Conservation (phyloP, 257 asterid genomes). For the Nicotiana tabacum region DNA sequence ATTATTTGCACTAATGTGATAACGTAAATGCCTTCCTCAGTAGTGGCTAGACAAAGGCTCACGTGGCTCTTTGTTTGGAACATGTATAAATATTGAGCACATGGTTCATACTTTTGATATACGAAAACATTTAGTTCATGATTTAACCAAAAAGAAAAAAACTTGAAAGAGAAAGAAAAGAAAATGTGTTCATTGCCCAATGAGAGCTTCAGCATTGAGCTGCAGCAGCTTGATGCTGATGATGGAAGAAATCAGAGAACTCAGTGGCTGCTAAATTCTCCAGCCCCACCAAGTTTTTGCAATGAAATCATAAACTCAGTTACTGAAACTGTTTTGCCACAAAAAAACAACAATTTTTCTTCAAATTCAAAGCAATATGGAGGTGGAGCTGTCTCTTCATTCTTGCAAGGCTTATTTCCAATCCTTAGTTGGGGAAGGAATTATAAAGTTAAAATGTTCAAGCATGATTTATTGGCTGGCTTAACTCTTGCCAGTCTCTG, state of each 20-base stretch:
- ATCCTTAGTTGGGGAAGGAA: constrained; percentile 64
- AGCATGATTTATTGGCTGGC: constrained; percentile 73
- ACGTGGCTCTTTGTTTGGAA: not conserved
- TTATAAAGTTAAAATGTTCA: constrained; percentile 54
- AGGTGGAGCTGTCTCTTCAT: constrained; percentile 19
- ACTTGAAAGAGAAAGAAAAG: not conserved
- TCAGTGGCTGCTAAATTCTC: constrained; percentile 53
- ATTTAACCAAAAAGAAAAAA: constrained; percentile 51
- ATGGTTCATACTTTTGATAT: not conserved
- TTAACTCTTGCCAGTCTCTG: constrained; percentile 81
- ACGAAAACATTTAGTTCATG: constrained; percentile 1
- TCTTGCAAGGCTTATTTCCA: constrained; percentile 58
- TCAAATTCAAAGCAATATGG: constrained; percentile 24
- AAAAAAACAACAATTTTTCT: not conserved
- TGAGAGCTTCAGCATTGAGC: constrained; percentile 38
- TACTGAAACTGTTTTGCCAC: constrained; percentile 27
- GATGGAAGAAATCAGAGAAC: constrained; percentile 47
- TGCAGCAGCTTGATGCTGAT: constrained; percentile 24
- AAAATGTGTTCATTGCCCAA: constrained; percentile 21
- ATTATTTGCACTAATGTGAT: not conserved
- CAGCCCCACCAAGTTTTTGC: constrained; percentile 53
- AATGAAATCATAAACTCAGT: constrained; percentile 32
- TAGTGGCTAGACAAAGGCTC: not conserved
- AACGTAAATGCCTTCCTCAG: not conserved
- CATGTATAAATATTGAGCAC: not conserved